Evolutionary conservation across 768 basidiomycete species (phyloP).

Genomic region (Amanita brunnescens): DNA sequence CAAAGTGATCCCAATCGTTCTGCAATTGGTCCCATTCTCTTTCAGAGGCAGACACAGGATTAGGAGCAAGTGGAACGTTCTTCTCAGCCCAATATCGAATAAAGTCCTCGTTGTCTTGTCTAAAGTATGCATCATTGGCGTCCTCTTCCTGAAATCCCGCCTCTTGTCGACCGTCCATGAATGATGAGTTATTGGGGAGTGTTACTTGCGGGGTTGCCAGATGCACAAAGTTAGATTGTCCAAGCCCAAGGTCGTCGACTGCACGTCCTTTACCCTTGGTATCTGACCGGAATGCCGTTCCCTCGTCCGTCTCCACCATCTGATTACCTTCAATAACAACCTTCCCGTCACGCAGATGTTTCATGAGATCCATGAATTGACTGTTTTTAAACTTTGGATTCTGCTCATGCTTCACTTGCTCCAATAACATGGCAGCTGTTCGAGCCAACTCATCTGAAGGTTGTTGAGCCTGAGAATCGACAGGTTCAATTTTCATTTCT

Average conservation of each 20-base stretch:
- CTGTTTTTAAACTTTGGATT: constrained; percentile 85
- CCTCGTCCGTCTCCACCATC: constrained; percentile 51
- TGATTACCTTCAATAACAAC: constrained; percentile 72
- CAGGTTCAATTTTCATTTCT: constrained; percentile 11
- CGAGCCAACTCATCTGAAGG: constrained; percentile 69
- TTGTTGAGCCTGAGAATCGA: constrained; percentile 12
- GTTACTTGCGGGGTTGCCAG: background rate
- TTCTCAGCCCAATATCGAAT: constrained; percentile 40
- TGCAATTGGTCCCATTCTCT: constrained; percentile 63
- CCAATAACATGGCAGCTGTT: constrained; percentile 70
- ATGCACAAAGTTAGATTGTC: background rate
- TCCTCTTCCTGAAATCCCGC: constrained; percentile 24
- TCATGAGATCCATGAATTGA: constrained; percentile 81
- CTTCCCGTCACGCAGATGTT: constrained; percentile 70
- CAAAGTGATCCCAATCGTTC: constrained; percentile 73
- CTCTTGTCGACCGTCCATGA: background rate
- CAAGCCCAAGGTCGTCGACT: constrained; percentile 16
- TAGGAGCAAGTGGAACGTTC: constrained; percentile 15
- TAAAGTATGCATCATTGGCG: constrained; percentile 59
- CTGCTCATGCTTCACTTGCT: constrained; percentile 63
- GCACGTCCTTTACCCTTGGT: constrained; percentile 67
- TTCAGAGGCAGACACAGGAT: constrained; percentile 3
- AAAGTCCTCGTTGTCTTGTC: constrained; percentile 63
- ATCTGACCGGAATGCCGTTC: constrained; percentile 22
- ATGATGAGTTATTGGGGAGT: background rate